Evolutionary conservation across 441 rosid species (phyloP), one percentile per base, ranked within the genome.

Genomic region (Erodium moschatum): DNA sequence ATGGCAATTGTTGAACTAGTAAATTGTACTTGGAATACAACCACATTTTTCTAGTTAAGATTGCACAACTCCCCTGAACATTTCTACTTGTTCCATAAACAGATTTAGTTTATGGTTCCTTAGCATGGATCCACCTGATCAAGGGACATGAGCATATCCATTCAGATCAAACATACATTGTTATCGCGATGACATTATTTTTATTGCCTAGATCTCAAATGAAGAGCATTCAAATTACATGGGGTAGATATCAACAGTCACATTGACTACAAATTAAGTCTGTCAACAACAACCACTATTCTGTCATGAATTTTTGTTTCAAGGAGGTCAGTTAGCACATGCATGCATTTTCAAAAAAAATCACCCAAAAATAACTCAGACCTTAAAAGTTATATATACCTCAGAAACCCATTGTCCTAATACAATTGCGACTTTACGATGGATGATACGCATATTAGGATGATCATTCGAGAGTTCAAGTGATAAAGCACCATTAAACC

Each of bases 321-420:
- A 15, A 54, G 19, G 15, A 54, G 3, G 10, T 16, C 20, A 6
- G 20, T 18, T 54, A 54, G 61, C 61, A 15, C 61, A 54, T 54
- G 16, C 61, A 16, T 54, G 61, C 61, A 54, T 6, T 13, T 58
- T 29, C 31, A 3, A 0, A 12, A 62, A 62, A 24, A 29, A 29
- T 13, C 54, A 48, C 15, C n/a, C 15, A 24, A 24, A 63, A 11
- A 13, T 63, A 6, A 0, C 66, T 63, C 66, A 29, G 2, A 27
- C 19, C 7, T 27, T 15, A 27, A 33, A 29, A 15, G 8, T 27
- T 27, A 64, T 33, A 8, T 48, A 65, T 86, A 95, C 99, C 98
- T 95, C 99, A 46, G 98, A 95, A 77, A 95, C 98, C 98, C 98
- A 95, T 68, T 95, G 99, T 69, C 99, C 99, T 78, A 95, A 83